Evolutionary conservation across 148 eudicot genomes (phyloP).

Genomic region (Persicaria tinctoria): DNA sequence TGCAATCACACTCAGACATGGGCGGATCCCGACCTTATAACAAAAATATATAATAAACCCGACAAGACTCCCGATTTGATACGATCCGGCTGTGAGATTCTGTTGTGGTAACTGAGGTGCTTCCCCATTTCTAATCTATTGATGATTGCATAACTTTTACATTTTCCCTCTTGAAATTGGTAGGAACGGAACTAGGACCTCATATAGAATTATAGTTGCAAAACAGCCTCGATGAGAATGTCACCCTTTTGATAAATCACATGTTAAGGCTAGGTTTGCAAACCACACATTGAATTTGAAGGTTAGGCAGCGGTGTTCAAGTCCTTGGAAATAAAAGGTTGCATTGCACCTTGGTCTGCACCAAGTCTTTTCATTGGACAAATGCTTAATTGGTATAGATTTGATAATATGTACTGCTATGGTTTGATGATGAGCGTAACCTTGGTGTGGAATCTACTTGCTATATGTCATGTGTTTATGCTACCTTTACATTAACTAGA

Average conservation of each 20-base stretch:
- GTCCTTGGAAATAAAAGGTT: neutral
- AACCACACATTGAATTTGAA: too few species aligned
- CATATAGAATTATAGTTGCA: too few species aligned
- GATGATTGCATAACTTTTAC: neutral
- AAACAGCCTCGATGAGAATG: too few species aligned
- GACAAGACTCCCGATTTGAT: too few species aligned
- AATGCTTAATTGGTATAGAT: slow-evolving; percentile 7
- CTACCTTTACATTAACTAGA: neutral
- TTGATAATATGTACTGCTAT: slow-evolving; percentile 32
- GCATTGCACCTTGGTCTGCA: neutral
- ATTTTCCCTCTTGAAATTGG: neutral
- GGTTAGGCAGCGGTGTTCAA: too few species aligned
- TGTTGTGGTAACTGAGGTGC: slow-evolving; percentile 86
- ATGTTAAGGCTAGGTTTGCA: too few species aligned
- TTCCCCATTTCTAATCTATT: slow-evolving; percentile 1
- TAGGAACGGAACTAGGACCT: too few species aligned
- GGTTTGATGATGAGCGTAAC: neutral
- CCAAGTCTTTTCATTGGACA: neutral
- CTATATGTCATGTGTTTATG: neutral
- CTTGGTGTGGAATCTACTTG: neutral
- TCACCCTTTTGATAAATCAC: too few species aligned
- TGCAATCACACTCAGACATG: slow-evolving; percentile 83
- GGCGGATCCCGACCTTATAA: too few species aligned
- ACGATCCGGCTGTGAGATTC: too few species aligned
- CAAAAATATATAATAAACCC: too few species aligned